Percentiles rank a stretch among this genome's conserved stretches.
Conservation (phyloP, 2,329 filamentous ascomycete genomes). For the Claviceps fusiformis region DNA sequence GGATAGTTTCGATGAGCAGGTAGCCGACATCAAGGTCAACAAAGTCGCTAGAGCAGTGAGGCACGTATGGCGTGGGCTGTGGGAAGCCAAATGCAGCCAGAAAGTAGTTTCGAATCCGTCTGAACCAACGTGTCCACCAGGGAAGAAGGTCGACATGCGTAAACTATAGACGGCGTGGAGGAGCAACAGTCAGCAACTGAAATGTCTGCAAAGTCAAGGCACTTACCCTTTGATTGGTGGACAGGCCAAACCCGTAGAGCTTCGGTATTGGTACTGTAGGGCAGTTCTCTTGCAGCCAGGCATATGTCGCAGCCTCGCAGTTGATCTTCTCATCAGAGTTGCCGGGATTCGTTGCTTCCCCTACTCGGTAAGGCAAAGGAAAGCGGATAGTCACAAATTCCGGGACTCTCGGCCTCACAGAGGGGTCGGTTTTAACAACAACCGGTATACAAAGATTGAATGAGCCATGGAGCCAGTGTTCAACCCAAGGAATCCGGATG, state of each 20-base stretch:
- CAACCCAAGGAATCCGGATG: background rate
- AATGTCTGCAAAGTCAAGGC: background rate
- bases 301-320: conserved; percentile 10
- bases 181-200: background rate
- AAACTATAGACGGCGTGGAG: background rate
- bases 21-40: conserved; percentile 9
- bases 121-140: background rate
- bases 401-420: background rate
- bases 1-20: conserved; percentile 11
- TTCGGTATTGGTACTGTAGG: conserved; percentile 13
- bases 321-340: conserved; percentile 28
- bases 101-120: background rate
- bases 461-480: background rate
- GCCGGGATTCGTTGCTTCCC: conserved; percentile 21
- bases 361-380: conserved; percentile 17
- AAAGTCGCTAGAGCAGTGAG: conserved; percentile 4
- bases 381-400: background rate
- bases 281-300: conserved; percentile 9
- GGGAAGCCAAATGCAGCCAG: conserved; percentile 4
- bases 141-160: background rate
- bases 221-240: conserved; percentile 8
- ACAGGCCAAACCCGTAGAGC: conserved; percentile 13
- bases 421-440: background rate
- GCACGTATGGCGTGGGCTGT: conserved; percentile 7
- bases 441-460: background rate